These are phyloP conservation scores for Trypethelium eluteriae DNA, from an alignment of 495 filamentous ascomycete genomes.

Conservation along the genomic window DNA sequence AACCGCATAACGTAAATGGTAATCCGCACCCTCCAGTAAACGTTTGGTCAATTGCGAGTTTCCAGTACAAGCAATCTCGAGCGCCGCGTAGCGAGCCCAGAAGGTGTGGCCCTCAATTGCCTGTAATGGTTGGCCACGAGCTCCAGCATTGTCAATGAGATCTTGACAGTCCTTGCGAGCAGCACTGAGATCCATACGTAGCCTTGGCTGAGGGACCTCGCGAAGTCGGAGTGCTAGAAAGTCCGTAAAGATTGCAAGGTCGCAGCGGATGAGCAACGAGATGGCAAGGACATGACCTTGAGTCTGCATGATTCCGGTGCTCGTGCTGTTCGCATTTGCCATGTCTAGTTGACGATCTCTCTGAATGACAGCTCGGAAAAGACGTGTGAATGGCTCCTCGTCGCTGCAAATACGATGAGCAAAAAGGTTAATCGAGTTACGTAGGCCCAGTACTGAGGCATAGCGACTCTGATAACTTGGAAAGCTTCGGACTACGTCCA, in stretches of 20 bases:
- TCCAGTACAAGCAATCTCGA: conserved; percentile 28
- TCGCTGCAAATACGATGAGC: conserved; percentile 38
- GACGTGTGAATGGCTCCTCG: conserved; percentile 55
- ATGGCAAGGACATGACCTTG: conserved; percentile 43
- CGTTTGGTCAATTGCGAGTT: background rate
- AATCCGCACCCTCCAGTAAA: conserved; percentile 14
- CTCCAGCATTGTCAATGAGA: conserved; percentile 27
- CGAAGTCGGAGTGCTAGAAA: conserved; percentile 37
- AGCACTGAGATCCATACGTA: conserved; percentile 17
- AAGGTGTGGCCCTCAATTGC: conserved; percentile 35
- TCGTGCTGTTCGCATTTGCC: conserved; percentile 1
- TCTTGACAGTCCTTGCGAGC: conserved; percentile 18
- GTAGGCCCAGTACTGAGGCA: conserved; percentile 35
- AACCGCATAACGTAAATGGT: conserved; percentile 26
- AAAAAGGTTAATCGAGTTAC: conserved; percentile 39
- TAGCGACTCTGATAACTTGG: conserved; percentile 29
- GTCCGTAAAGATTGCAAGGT: conserved; percentile 48
- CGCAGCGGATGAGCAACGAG: conserved; percentile 46
- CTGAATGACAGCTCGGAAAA: conserved; percentile 43
- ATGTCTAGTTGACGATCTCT: background rate
- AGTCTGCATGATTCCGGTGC: conserved; percentile 41
- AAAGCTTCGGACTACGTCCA: conserved; percentile 1
- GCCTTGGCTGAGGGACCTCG: background rate
- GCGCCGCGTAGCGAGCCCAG: conserved; percentile 32
- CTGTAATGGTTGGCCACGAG: conserved; percentile 23